Evolutionary conservation across 805 yeast genomes (phyloP).

Genomic region (Spathaspora boniae): DNA sequence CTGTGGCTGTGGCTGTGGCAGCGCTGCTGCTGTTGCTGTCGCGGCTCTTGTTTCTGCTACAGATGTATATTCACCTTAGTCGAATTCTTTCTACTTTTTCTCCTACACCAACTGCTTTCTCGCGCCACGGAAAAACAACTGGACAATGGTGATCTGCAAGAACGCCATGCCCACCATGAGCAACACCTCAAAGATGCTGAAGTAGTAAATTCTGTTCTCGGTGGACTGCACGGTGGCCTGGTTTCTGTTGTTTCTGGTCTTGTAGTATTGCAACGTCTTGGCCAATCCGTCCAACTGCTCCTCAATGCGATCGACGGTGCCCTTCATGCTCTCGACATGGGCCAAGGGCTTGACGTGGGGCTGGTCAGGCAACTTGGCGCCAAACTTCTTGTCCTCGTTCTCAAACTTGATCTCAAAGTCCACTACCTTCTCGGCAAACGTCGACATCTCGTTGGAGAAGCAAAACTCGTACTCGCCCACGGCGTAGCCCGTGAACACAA

Average conservation of each 20-base stretch:
- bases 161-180: constrained; percentile 74
- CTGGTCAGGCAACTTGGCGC: constrained; percentile 58
- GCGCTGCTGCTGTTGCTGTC: no score
- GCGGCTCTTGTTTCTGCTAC: background rate
- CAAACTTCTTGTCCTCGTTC: constrained; percentile 42
- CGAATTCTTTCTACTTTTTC: background rate
- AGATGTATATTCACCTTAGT: background rate
- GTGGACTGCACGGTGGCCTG: constrained; percentile 84
- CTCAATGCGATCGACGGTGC: constrained; percentile 57
- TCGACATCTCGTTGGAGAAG: constrained; percentile 76
- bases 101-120: constrained; percentile 55
- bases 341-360: constrained; percentile 49
- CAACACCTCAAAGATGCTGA: constrained; percentile 66
- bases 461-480: constrained; percentile 87
- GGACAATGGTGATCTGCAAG: constrained; percentile 65
- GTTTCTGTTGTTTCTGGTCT: constrained; percentile 86
- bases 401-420: constrained; percentile 72
- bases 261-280: constrained; percentile 72
- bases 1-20: no score
- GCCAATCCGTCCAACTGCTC: constrained; percentile 53
- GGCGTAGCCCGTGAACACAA: constrained; percentile 59
- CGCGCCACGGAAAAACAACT: constrained; percentile 67
- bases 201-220: constrained; percentile 72
- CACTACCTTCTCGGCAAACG: constrained; percentile 76
- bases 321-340: constrained; percentile 50